Evolutionary conservation across 805 yeast species (phyloP), one percentile per base, ranked within the genome.

Genomic region (Schizosaccharomyces lindneri): DNA sequence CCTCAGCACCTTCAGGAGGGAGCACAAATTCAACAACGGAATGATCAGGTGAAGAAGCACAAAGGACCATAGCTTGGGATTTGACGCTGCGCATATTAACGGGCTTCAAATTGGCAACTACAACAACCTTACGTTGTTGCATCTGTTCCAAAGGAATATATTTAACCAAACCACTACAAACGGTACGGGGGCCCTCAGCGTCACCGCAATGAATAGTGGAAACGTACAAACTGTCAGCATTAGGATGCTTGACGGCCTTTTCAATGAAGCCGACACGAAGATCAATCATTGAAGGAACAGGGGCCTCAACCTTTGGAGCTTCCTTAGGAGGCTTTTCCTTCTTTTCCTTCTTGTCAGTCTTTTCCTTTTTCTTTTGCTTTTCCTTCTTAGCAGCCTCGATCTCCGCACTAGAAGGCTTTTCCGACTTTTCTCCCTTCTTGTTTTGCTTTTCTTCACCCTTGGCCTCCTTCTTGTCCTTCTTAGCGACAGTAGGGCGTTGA

Each of bases 201-300:
- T 93, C 99, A 67, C 98, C 99, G 78, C 86, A 82, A 65, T 94
- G 87, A 68, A 93, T 93, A 61, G 98, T 93, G 36, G 97, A 93
- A 63, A 93, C 95, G 72, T 93, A 93, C 68, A 93, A 78, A 1
- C 95, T 79, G 74, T 93, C 99, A 43, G 99, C 99, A 72, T 93
- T 90, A 65, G 98, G 98, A 75, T 93, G 99, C 73, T 86, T 87
- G 70, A 86, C 78, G 62, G 97, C 96, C 76, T 94, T 93, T 76
- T 90, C 88, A 70, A 93, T 93, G 78, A 83, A 87, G 62, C 99
- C 99, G 65, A 93, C 96, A 71, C 95, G 82, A 74, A 93, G 81
- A 71, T 89, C 97, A 70, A 93, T 81, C 78, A 83, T 76, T 21
- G 95, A 80, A 63, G 97, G 96, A 32, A 24, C 36, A 63, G 76